These are phyloP conservation scores for Phytophthora crassamura DNA, from an alignment of 352 stramenopile genomes.

Conservation along the genomic window DNA sequence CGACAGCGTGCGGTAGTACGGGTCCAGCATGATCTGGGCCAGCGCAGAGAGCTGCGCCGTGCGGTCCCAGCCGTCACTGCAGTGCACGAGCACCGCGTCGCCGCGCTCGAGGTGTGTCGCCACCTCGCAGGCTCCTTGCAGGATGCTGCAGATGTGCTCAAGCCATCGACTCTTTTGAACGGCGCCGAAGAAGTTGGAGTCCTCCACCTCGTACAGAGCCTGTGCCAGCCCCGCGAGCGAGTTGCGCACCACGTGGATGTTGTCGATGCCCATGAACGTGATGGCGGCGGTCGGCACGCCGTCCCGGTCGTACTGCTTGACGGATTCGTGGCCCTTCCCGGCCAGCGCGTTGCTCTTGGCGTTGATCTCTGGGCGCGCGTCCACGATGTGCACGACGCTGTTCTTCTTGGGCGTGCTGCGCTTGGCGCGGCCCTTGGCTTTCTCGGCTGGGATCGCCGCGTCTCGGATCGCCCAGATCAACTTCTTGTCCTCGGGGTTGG, in stretches of 20 bases:
- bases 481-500: conserved; percentile 90
- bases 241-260: conserved; percentile 86
- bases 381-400: conserved; percentile 87
- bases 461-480: conserved; percentile 91
- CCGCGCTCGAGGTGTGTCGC: conserved; percentile 77
- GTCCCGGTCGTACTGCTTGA: conserved; percentile 88
- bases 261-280: conserved; percentile 90
- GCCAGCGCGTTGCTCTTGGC: conserved; percentile 90
- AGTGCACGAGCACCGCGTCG: conserved; percentile 83
- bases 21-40: conserved; percentile 87
- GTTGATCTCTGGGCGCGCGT: conserved; percentile 91
- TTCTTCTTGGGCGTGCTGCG: conserved; percentile 68
- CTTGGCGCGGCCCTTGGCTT: conserved; percentile 29
- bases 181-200: conserved; percentile 87
- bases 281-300: conserved; percentile 73
- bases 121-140: conserved; percentile 79
- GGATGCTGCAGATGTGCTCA: conserved; percentile 81
- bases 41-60: conserved; percentile 80
- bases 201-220: conserved; percentile 84
- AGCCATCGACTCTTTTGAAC: conserved; percentile 88
- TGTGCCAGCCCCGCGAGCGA: conserved; percentile 75
- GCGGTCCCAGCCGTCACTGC: conserved; percentile 87
- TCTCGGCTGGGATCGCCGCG: conserved; percentile 58
- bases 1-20: conserved; percentile 80
- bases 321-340: conserved; percentile 91